phyloP scores from a whole-genome alignment of 2,329 filamentous ascomycete genomes.

The Paracorniculantispora psalliotae region DNA sequence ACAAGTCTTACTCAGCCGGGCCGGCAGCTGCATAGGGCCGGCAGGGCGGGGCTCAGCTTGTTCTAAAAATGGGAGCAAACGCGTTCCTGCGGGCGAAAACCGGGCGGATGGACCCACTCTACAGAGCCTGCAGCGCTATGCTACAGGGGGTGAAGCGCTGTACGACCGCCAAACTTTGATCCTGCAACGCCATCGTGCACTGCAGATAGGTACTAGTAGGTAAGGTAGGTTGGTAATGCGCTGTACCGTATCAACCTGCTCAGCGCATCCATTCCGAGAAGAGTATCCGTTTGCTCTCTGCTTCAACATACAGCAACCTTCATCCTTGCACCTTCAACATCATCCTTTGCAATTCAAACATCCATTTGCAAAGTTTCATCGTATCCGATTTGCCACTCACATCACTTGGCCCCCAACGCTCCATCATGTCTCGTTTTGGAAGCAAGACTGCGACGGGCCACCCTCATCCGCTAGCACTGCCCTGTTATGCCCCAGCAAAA shows the following conservation, averaged over 20 bases:
- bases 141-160: neutral
- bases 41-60: neutral
- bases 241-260: too few relatives aligned
- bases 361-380: neutral
- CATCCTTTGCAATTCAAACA: neutral
- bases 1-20: conserved; percentile 10
- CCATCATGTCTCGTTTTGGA: neutral
- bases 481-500: neutral
- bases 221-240: too few relatives aligned
- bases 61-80: conserved; percentile 12
- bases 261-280: too few relatives aligned
- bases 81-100: neutral
- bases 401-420: neutral
- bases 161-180: neutral
- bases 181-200: neutral
- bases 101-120: neutral
- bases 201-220: too few relatives aligned
- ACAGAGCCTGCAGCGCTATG: neutral
- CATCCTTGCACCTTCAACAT: neutral
- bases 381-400: neutral
- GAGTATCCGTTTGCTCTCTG: too few relatives aligned
- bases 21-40: neutral
- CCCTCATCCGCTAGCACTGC: neutral
- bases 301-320: too few relatives aligned
- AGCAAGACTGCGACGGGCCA: neutral